Percentiles rank a stretch among this genome's conserved stretches.
Conservation (phyloP, 257 asterid species). For the Knoxia roxburghii region DNA sequence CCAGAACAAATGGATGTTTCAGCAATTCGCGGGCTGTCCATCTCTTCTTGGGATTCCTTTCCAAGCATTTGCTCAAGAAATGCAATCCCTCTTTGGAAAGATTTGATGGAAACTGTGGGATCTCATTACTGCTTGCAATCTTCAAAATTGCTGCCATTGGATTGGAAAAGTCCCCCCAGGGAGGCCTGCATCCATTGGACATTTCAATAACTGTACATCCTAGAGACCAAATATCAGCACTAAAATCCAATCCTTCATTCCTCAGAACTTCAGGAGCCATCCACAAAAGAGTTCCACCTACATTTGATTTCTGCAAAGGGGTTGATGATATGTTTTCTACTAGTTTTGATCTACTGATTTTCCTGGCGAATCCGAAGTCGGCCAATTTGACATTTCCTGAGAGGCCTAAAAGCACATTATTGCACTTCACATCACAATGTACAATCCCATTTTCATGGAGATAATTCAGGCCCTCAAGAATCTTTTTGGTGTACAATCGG, state of each 20-base stretch:
- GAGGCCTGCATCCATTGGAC: constrained; percentile 12
- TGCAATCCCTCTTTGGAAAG: constrained; percentile 5
- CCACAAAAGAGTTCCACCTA: constrained; percentile 8
- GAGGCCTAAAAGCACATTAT: constrained; percentile 10
- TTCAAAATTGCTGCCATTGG: constrained; percentile 12
- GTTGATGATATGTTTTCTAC: not conserved
- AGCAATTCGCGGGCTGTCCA: constrained; percentile 8
- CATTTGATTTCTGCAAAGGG: not conserved
- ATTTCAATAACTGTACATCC: constrained; percentile 11
- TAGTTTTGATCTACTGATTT: not conserved
- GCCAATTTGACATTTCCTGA: constrained; percentile 7
- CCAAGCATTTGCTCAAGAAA: constrained; percentile 9
- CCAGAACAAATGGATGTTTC: constrained; percentile 4
- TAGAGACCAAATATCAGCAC: constrained; percentile 6
- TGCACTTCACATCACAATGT: constrained; percentile 9
- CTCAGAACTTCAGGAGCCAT: constrained; percentile 14
- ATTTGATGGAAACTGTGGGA: constrained; percentile 8
- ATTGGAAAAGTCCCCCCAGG: not conserved
- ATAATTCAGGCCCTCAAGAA: not conserved
- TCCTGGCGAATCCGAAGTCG: constrained; percentile 8
- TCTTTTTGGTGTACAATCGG: constrained; percentile 8
- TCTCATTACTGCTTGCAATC: not conserved
- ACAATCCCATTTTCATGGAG: constrained; percentile 5
- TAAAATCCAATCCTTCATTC: constrained; percentile 7
- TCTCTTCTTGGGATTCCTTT: constrained; percentile 10